These are phyloP conservation scores for Incumbomyces delicatus DNA, from an alignment of 2,329 filamentous ascomycete genomes.

Conservation along the genomic window DNA sequence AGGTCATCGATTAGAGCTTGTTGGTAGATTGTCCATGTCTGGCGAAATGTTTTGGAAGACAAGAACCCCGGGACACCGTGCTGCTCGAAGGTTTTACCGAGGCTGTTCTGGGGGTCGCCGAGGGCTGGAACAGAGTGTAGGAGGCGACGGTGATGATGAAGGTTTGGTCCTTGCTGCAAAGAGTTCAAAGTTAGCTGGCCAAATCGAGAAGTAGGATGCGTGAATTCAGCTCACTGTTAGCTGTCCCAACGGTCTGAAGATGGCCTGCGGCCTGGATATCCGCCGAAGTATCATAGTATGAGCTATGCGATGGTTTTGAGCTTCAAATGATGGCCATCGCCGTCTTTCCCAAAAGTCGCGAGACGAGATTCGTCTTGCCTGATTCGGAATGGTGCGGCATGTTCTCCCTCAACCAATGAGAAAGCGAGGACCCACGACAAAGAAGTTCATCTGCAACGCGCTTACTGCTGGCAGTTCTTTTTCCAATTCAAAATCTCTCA, in stretches of 20 bases:
- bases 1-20: slow-evolving; percentile 61
- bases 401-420: slow-evolving; percentile 1
- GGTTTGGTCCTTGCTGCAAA: slow-evolving; percentile 9
- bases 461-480: not conserved
- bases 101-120: slow-evolving; percentile 4
- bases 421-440: not conserved
- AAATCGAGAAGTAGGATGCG: not conserved
- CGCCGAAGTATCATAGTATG: slow-evolving; percentile 17
- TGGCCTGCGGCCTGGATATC: slow-evolving; percentile 18
- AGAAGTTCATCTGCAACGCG: slow-evolving; percentile 2
- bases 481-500: slow-evolving; percentile 4
- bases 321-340: too few relatives aligned
- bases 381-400: slow-evolving; percentile 1
- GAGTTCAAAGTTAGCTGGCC: not conserved
- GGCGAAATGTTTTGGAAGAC: slow-evolving; percentile 57
- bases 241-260: slow-evolving; percentile 10
- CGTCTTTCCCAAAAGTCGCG: slow-evolving; percentile 2
- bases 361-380: not conserved
- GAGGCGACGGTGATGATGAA: slow-evolving; percentile 18
- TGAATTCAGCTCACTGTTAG: not conserved
- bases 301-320: not conserved
- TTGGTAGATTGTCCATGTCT: slow-evolving; percentile 81
- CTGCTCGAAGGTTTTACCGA: slow-evolving; percentile 22
- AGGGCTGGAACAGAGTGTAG: slow-evolving; percentile 10
- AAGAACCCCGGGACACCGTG: slow-evolving; percentile 62